A percentile compares a stretch with the other conserved stretches of the same genome.
These are phyloP conservation scores for Sequoiadendron giganteum DNA, from an alignment of 75 land plant species.

Conservation along the genomic window DNA sequence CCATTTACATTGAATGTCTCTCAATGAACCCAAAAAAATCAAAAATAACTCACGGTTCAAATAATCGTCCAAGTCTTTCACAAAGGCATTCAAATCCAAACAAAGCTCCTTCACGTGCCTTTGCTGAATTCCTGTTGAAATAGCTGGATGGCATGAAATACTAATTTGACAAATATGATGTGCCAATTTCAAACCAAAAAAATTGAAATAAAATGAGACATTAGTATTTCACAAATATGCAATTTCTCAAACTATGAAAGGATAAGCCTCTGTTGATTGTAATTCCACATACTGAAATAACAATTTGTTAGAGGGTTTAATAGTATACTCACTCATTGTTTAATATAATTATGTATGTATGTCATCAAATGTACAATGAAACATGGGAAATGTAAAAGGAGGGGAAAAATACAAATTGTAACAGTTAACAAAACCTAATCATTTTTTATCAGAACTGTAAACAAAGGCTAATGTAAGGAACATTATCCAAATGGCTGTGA, in stretches of 20 bases:
- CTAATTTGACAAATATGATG: neutral
- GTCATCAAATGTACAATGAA: no score
- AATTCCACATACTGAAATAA: neutral
- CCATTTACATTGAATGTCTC: neutral
- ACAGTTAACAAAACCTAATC: neutral
- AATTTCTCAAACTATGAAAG: neutral
- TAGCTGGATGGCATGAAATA: neutral
- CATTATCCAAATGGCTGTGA: neutral
- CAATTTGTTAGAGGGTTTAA: neutral
- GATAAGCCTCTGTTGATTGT: neutral
- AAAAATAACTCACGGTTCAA: slow-evolving; percentile 90
- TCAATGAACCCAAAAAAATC: neutral
- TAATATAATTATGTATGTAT: no score
- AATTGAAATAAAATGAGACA: neutral
- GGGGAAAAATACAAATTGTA: no score
- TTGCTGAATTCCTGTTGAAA: slow-evolving; percentile 81
- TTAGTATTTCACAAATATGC: neutral
- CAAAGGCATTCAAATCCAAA: slow-evolving; percentile 95
- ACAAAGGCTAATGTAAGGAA: neutral
- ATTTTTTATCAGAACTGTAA: neutral
- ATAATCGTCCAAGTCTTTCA: slow-evolving; percentile 90
- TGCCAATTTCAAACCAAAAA: neutral
- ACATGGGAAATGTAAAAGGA: no score
- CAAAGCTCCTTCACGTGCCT: slow-evolving; percentile 93
- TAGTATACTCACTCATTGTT: neutral